Percentiles rank a stretch among this genome's conserved stretches.
Evolutionary conservation across 2,329 filamentous ascomycete genomes (phyloP).

Genomic region (Sporothrix luriei): DNA sequence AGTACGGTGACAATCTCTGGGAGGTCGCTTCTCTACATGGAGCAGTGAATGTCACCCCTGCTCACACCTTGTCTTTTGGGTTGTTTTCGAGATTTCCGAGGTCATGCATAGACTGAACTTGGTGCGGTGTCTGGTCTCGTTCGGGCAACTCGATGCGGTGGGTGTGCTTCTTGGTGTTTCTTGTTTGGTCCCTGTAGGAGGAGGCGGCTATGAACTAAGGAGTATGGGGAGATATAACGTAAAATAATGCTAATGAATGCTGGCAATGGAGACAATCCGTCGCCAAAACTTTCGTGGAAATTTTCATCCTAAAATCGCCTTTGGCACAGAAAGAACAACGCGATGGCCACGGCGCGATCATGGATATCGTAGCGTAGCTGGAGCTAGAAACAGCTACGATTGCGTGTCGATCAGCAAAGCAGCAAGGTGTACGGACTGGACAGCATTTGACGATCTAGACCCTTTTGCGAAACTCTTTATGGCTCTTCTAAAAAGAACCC

Average conservation of each 20-base stretch:
- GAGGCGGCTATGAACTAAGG: background rate
- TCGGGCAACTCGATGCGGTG: constrained; percentile 13
- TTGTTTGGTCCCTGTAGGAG: background rate
- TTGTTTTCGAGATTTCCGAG: background rate
- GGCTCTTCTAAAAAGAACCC: no score
- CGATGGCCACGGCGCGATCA: background rate
- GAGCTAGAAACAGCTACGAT: background rate
- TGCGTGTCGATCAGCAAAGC: background rate
- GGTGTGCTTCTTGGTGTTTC: background rate
- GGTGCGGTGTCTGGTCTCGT: background rate
- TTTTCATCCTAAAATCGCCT: background rate
- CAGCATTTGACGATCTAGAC: background rate
- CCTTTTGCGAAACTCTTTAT: background rate
- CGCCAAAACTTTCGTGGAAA: constrained; percentile 19
- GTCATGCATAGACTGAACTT: background rate
- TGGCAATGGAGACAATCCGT: background rate
- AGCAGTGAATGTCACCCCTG: background rate
- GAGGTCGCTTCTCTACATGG: background rate
- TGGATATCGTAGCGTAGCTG: constrained; percentile 4
- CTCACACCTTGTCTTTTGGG: background rate
- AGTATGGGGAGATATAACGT: background rate
- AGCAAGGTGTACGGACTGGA: background rate
- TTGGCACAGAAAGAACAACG: background rate
- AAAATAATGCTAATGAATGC: background rate
- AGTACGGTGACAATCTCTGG: background rate